A percentile compares a stretch with the other conserved stretches of the same genome.
Conservation (phyloP, 2,329 filamentous ascomycete genomes). For the Huntiella savannae region DNA sequence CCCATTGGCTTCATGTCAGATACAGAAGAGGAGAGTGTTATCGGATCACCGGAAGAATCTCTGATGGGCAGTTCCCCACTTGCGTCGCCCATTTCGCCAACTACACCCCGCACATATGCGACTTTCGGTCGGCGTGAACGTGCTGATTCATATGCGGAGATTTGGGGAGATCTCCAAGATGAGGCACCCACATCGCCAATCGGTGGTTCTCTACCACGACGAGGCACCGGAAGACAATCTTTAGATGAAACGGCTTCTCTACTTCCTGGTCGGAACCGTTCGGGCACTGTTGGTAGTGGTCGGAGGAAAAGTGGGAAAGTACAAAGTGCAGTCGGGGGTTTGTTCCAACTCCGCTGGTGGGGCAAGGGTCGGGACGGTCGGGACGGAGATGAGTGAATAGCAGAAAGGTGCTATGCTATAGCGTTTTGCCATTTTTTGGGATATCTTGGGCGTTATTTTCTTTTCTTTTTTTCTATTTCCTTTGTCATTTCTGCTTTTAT, state of each 20-base stretch:
- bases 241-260: no score
- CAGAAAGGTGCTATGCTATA: no score
- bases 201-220: no score
- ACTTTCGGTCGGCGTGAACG: conserved; percentile 15
- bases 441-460: neutral
- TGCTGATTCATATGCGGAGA: conserved; percentile 43
- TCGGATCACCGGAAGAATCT: conserved; percentile 17
- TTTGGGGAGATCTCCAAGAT: conserved; percentile 78
- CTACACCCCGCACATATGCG: conserved; percentile 11
- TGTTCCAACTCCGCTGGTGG: conserved; percentile 38
- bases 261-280: no score
- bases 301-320: conserved; percentile 15
- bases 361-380: no score
- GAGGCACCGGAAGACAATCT: no score
- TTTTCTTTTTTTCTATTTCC: neutral
- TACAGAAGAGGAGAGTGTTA: conserved; percentile 26
- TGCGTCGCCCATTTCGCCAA: conserved; percentile 20
- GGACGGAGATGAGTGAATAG: no score
- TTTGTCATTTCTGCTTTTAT: conserved; percentile 2
- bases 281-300: no score
- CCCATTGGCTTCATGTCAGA: conserved; percentile 67
- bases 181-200: conserved; percentile 19
- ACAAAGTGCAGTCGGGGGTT: conserved; percentile 31
- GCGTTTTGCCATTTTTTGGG: neutral
- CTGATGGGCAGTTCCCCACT: conserved; percentile 14